Conservation (phyloP, 176 grass and related monocot genomes). For the Phoenix roebelenii region DNA sequence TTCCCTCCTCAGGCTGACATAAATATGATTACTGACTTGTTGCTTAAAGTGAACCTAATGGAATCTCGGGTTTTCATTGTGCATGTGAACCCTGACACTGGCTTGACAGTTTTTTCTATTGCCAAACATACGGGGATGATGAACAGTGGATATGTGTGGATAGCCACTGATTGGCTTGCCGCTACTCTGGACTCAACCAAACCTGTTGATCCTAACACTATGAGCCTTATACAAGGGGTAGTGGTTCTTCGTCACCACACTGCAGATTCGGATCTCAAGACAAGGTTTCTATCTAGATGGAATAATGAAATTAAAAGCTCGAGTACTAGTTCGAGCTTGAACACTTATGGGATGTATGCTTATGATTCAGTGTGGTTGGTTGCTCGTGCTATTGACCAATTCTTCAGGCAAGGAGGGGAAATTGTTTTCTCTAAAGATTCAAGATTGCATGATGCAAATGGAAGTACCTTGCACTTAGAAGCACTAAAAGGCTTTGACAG, state of each 20-base stretch:
- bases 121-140: constrained; percentile 15
- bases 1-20: background rate
- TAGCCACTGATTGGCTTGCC: constrained; percentile 18
- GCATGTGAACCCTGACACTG: constrained; percentile 17
- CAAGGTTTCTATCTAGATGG: background rate
- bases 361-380: constrained; percentile 17
- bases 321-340: constrained; percentile 8
- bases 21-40: background rate
- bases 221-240: constrained; percentile 10
- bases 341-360: constrained; percentile 14
- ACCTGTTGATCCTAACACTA: background rate
- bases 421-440: constrained; percentile 17
- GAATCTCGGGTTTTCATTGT: constrained; percentile 13
- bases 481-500: constrained; percentile 11
- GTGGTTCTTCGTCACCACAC: constrained; percentile 11
- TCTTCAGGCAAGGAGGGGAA: background rate
- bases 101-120: constrained; percentile 4
- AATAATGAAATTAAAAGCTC: background rate
- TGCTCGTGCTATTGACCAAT: constrained; percentile 8
- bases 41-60: constrained; percentile 15
- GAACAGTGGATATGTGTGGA: constrained; percentile 19
- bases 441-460: constrained; percentile 15
- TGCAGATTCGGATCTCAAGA: constrained; percentile 11
- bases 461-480: constrained; percentile 11
- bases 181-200: constrained; percentile 11